Percentiles rank a stretch among this genome's conserved stretches.
Conservation (phyloP, 352 stramenopile genomes). For the Phytophthora idaei region DNA sequence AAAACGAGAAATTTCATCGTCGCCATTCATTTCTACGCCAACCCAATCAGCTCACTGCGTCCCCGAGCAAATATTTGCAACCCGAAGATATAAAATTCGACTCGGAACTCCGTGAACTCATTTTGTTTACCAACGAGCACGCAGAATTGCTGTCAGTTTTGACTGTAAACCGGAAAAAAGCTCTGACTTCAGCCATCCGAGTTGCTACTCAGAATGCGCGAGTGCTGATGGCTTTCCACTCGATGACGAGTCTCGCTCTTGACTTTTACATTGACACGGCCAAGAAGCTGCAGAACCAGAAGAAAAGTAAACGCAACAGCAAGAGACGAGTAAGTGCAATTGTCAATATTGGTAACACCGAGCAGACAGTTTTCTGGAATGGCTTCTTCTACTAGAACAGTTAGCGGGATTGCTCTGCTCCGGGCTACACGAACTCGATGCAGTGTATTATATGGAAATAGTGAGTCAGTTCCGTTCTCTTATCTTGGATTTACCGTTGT, state of each 20-base stretch:
- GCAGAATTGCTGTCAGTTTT: slow-evolving; percentile 36
- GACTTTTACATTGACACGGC: slow-evolving; percentile 47
- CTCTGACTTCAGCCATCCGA: slow-evolving; percentile 35
- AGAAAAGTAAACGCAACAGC: neutral
- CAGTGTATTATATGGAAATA: slow-evolving; percentile 40
- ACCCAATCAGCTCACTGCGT: neutral
- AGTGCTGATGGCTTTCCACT: slow-evolving; percentile 41
- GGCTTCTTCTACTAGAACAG: slow-evolving; percentile 51
- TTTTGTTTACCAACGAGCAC: slow-evolving; percentile 40
- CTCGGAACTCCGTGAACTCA: slow-evolving; percentile 35
- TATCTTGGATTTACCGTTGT: slow-evolving; percentile 38
- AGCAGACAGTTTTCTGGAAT: slow-evolving; percentile 24
- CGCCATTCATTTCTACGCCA: slow-evolving; percentile 3
- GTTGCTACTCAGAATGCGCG: slow-evolving; percentile 39
- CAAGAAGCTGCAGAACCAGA: slow-evolving; percentile 6
- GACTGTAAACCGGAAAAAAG: slow-evolving; percentile 47
- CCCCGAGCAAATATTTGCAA: slow-evolving; percentile 15
- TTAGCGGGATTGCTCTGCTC: slow-evolving; percentile 48
- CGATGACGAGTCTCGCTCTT: slow-evolving; percentile 39
- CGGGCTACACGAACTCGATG: slow-evolving; percentile 46
- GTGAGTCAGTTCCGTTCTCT: slow-evolving; percentile 37
- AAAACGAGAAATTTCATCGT: slow-evolving; percentile 1
- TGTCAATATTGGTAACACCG: neutral
- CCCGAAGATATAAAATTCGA: slow-evolving; percentile 21
- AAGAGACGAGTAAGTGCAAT: neutral